phyloP scores from a whole-genome alignment of 2,329 filamentous ascomycete species.

The Whalleya microplaca region DNA sequence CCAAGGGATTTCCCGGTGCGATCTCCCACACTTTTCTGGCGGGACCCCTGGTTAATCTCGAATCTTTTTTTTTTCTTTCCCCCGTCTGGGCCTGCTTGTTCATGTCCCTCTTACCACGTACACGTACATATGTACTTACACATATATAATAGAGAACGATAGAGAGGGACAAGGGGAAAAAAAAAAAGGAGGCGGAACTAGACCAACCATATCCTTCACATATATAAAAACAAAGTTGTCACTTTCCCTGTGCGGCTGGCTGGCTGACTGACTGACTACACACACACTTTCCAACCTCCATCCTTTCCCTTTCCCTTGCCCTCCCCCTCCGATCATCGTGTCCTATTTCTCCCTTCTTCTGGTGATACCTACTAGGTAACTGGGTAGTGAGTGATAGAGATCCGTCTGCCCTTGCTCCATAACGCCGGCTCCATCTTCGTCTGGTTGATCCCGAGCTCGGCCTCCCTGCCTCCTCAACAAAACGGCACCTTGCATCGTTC shows the following conservation, averaged over 20 bases:
- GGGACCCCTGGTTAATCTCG: conserved; percentile 6
- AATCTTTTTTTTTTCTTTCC: conserved; percentile 15
- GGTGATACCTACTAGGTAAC: too few species aligned
- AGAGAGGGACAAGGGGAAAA: not conserved
- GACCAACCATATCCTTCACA: not conserved
- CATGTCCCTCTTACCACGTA: too few species aligned
- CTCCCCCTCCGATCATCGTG: conserved; percentile 1
- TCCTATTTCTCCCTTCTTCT: conserved; percentile 4
- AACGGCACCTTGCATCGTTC: too few species aligned
- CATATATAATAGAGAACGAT: too few species aligned
- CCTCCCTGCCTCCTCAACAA: too few species aligned
- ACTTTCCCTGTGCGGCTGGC: not conserved
- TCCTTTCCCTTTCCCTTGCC: not conserved
- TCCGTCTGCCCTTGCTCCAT: not conserved
- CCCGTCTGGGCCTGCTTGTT: too few species aligned
- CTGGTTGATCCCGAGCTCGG: not conserved
- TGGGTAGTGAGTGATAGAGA: too few species aligned
- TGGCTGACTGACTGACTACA: not conserved
- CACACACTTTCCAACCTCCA: too few species aligned
- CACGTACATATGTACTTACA: too few species aligned
- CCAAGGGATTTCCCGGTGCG: not conserved
- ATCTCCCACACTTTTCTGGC: not conserved
- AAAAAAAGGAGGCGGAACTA: conserved; percentile 8
- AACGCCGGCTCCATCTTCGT: too few species aligned
- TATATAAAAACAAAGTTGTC: conserved; percentile 10